phyloP scores from a whole-genome alignment of 2,329 filamentous ascomycete species.

The Nothophaeocryptopus gaeumannii region DNA sequence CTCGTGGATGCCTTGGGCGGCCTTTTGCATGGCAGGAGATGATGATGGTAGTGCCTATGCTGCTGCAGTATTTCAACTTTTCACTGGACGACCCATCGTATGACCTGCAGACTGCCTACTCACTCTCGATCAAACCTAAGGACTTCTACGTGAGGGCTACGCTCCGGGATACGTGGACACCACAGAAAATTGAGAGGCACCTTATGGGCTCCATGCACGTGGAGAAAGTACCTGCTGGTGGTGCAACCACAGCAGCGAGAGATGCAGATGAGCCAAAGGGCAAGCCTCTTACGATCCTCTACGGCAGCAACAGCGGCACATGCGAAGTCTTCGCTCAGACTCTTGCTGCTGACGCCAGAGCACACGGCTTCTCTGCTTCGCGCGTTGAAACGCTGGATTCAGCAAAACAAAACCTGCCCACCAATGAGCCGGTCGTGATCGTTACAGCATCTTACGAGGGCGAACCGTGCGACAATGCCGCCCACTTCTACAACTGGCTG shows the following conservation, averaged over 20 bases:
- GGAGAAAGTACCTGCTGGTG: conserved; percentile 1
- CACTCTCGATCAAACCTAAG: conserved; percentile 62
- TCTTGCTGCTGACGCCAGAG: conserved; percentile 57
- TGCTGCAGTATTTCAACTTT: conserved; percentile 72
- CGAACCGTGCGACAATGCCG: conserved; percentile 69
- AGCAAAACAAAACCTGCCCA: conserved; percentile 59
- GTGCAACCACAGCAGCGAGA: conserved; percentile 2
- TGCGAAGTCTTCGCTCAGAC: conserved; percentile 67
- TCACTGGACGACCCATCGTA: conserved; percentile 61
- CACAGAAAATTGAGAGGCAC: conserved; percentile 41
- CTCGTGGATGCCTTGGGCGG: conserved; percentile 65
- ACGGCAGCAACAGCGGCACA: conserved; percentile 72
- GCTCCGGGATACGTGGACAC: conserved; percentile 51
- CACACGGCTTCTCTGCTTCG: conserved; percentile 58
- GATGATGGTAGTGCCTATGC: conserved; percentile 58
- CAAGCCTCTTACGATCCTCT: conserved; percentile 63
- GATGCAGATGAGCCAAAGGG: conserved; percentile 9
- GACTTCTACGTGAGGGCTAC: conserved; percentile 61
- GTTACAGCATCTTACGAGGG: conserved; percentile 73
- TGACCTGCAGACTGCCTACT: conserved; percentile 53
- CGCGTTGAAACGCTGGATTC: conserved; percentile 58
- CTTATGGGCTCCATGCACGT: conserved; percentile 26
- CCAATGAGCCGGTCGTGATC: conserved; percentile 61
- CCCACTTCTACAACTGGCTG: conserved; percentile 66
- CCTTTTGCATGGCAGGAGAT: conserved; percentile 72